Conservation (phyloP, 805 yeast genomes). For the Starmera quercuum region DNA sequence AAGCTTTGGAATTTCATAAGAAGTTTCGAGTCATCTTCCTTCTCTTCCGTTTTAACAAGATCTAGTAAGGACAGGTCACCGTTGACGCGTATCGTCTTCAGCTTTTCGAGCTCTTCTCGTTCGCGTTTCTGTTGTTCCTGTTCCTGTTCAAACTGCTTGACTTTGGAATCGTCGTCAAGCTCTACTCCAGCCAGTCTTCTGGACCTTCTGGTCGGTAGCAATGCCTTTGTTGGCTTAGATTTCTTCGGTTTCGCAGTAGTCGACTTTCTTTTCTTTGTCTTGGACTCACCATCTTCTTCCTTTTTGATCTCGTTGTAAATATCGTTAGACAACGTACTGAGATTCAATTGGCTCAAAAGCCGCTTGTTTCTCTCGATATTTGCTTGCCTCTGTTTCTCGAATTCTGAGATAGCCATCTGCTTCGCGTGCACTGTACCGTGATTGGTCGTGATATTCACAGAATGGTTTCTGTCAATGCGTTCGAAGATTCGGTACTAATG, state of each 20-base stretch:
- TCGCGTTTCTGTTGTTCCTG: constrained; percentile 24
- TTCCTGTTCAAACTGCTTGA: constrained; percentile 14
- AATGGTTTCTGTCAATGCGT: no score
- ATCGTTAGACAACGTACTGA: constrained; percentile 49
- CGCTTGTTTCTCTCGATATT: constrained; percentile 81
- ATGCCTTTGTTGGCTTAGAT: constrained; percentile 18
- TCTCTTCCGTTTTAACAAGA: constrained; percentile 35
- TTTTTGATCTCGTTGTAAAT: constrained; percentile 39
- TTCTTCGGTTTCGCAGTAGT: constrained; percentile 14
- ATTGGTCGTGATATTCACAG: no score
- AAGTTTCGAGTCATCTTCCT: constrained; percentile 27
- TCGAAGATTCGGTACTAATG: no score
- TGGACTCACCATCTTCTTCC: constrained; percentile 19
- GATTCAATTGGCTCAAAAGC: constrained; percentile 61
- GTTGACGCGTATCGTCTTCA: constrained; percentile 49
- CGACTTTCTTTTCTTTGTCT: constrained; percentile 12
- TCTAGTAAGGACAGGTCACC: constrained; percentile 64
- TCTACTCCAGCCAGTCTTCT: constrained; percentile 70
- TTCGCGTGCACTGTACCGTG: no score
- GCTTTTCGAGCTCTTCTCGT: constrained; percentile 35
- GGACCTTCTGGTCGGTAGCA: constrained; percentile 64
- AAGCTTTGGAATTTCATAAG: constrained; percentile 25
- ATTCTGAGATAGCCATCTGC: constrained; percentile 39
- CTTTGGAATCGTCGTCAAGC: constrained; percentile 39
- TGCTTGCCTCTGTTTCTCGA: constrained; percentile 64